Evolutionary conservation across 352 stramenopile genomes (phyloP), one percentile per base, ranked within the genome.

Genomic region (Pythium aphanidermatum): DNA sequence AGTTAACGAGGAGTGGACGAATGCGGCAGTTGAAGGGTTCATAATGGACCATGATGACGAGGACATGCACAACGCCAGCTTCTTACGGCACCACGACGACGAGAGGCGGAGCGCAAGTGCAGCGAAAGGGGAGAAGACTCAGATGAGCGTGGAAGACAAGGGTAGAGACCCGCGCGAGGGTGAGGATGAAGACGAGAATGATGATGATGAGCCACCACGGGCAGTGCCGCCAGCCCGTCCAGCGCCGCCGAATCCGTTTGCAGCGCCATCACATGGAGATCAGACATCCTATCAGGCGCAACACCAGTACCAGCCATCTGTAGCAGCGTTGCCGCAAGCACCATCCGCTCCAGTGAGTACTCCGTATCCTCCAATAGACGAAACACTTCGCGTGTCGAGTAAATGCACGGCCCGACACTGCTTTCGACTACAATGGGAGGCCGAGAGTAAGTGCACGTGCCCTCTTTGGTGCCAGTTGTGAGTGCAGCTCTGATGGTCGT

Each of bases 381-480:
- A 87, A 4, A 64, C 61, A 25, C 37, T 91, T 14, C 65, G 74
- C 5, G 70, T 91, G 1, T 87, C 75, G 0, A 59, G 66, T 28
- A 71, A 77, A 38, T 91, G 79, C 59, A 73, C 64, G 43, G 70
- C 76, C 13, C 60, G 45, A 25, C 72, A 80, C 42, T 89, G 79
- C 48, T 79, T 86, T 41, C 79, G 79, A 35, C 32, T 89, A 13
- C 76, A 89, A 51, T 91, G 79, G 79, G 79, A 91, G 44, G 66
- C 75, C 5, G 76, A 91, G 47, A 82, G 79, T 91, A 46, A 46
- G 78, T 53, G n/a, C 5, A n/a, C 2, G 9, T 23, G 8, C 16
- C 19, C 11, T 24, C 16, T 11, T 8, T 40, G 32, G n/a, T n/a
- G n/a, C n/a, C n/a, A n/a, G n/a, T n/a, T n/a, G 16, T 40, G 23